These are phyloP conservation scores for Stagonosporopsis vannaccii DNA, from an alignment of 2,329 filamentous ascomycete species.

Conservation along the genomic window DNA sequence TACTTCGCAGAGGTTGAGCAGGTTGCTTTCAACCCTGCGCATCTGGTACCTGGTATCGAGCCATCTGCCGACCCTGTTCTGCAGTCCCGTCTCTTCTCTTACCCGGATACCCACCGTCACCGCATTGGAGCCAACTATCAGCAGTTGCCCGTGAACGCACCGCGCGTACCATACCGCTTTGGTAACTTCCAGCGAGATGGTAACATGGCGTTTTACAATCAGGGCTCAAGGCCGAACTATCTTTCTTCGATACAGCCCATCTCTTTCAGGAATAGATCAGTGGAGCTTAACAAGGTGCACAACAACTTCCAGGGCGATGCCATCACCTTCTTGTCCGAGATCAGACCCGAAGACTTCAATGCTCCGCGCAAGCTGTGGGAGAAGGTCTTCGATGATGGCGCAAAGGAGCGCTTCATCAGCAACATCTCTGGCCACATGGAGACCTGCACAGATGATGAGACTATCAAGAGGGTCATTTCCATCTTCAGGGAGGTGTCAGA, in stretches of 20 bases:
- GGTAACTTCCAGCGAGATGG: slow-evolving; percentile 77
- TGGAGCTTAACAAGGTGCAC: slow-evolving; percentile 60
- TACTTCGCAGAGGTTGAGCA: slow-evolving; percentile 75
- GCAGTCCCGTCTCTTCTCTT: slow-evolving; percentile 74
- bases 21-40: slow-evolving; percentile 71
- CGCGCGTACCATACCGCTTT: slow-evolving; percentile 63
- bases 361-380: slow-evolving; percentile 67
- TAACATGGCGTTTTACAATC: slow-evolving; percentile 72
- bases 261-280: slow-evolving; percentile 54
- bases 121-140: slow-evolving; percentile 66
- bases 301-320: slow-evolving; percentile 59
- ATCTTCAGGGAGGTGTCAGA: slow-evolving; percentile 70
- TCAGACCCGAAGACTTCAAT: slow-evolving; percentile 62
- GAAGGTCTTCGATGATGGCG: slow-evolving; percentile 66
- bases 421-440: slow-evolving; percentile 70
- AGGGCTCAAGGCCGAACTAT: slow-evolving; percentile 66
- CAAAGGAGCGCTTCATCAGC: slow-evolving; percentile 64
- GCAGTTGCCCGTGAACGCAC: slow-evolving; percentile 63
- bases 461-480: slow-evolving; percentile 69
- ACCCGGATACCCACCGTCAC: slow-evolving; percentile 70
- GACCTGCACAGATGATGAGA: slow-evolving; percentile 64
- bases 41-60: slow-evolving; percentile 72
- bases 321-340: slow-evolving; percentile 60
- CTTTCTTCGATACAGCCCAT: slow-evolving; percentile 62
- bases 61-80: slow-evolving; percentile 74